A percentile compares a stretch with the other conserved stretches of the same genome.
phyloP scores from a whole-genome alignment of 129 eudicot species.

The Pulicaria dysenterica region DNA sequence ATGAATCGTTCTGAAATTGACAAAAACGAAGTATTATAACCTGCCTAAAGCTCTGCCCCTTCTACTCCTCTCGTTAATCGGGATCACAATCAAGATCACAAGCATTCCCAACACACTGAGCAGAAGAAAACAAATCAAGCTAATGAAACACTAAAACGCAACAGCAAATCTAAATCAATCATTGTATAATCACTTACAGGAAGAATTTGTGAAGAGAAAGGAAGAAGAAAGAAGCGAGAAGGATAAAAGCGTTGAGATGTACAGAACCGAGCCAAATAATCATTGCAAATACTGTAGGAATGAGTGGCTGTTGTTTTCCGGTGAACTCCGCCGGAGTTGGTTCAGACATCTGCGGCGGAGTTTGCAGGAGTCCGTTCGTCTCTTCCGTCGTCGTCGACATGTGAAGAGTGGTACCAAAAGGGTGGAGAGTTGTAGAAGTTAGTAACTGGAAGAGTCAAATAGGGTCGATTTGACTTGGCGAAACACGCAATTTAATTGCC shows the following conservation, averaged over 20 bases:
- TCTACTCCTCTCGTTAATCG: constrained; percentile 68
- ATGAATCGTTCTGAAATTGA: neutral
- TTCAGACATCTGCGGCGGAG: constrained; percentile 18
- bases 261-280: constrained; percentile 65
- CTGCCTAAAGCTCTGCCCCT: constrained; percentile 74
- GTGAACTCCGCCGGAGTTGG: constrained; percentile 53
- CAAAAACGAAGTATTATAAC: constrained; percentile 21
- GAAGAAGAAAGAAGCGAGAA: constrained; percentile 59
- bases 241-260: constrained; percentile 47
- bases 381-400: constrained; percentile 28
- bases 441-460: constrained; percentile 27
- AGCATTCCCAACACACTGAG: constrained; percentile 69
- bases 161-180: neutral
- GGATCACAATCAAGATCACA: constrained; percentile 62
- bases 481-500: neutral
- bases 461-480: constrained; percentile 11
- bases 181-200: constrained; percentile 36
- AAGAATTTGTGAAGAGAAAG: constrained; percentile 56
- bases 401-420: constrained; percentile 14
- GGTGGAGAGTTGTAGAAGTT: constrained; percentile 18
- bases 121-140: neutral
- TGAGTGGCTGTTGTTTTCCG: constrained; percentile 38
- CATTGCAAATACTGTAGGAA: constrained; percentile 48
- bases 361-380: constrained; percentile 19
- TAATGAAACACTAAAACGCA: neutral